A percentile compares a stretch with the other conserved stretches of the same genome.
These are phyloP conservation scores for Cyberlindnera maritima DNA, from an alignment of 805 yeast species.

Conservation along the genomic window DNA sequence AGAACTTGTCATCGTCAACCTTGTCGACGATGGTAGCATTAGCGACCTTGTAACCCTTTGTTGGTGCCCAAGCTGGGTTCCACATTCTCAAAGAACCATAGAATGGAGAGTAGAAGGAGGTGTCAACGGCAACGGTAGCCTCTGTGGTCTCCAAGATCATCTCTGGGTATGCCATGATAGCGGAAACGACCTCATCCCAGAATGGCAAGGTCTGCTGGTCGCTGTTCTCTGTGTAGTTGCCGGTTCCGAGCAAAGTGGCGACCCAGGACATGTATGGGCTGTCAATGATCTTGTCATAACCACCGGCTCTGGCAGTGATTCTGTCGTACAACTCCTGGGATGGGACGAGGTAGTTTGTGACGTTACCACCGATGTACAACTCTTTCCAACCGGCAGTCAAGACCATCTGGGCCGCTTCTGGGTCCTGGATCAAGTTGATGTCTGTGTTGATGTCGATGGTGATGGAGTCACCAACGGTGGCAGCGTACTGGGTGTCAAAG, in stretches of 20 bases:
- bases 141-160: conserved; percentile 31
- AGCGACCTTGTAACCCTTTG: conserved; percentile 31
- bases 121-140: conserved; percentile 36
- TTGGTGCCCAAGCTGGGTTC: conserved; percentile 38
- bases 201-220: conserved; percentile 38
- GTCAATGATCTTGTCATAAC: conserved; percentile 28
- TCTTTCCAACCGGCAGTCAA: conserved; percentile 40
- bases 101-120: conserved; percentile 40
- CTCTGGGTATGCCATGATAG: conserved; percentile 37
- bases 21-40: conserved; percentile 36
- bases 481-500: conserved; percentile 39
- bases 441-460: conserved; percentile 41
- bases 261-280: conserved; percentile 32
- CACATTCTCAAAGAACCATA: conserved; percentile 40
- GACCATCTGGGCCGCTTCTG: conserved; percentile 45
- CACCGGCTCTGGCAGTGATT: conserved; percentile 36
- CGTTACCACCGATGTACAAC: conserved; percentile 39
- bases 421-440: conserved; percentile 42
- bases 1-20: conserved; percentile 32
- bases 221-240: conserved; percentile 32
- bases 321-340: conserved; percentile 36
- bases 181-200: conserved; percentile 43
- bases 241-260: conserved; percentile 32
- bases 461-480: conserved; percentile 31
- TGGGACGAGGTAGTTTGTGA: conserved; percentile 39